A percentile compares a stretch with the other conserved stretches of the same genome.
phyloP scores from a whole-genome alignment of 73 alveolate genomes.

The Paramecium octaurelia region DNA sequence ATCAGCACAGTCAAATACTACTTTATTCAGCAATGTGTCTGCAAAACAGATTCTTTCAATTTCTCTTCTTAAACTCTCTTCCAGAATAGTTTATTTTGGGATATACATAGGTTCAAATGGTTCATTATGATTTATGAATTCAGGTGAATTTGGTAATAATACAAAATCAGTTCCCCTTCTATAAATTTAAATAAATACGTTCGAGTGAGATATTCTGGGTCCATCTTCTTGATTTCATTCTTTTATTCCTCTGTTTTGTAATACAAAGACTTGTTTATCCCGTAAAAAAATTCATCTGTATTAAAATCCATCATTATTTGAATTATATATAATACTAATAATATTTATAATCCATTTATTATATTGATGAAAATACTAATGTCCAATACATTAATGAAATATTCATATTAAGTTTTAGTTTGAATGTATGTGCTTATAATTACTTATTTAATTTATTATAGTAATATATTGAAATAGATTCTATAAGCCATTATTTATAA shows the following conservation, averaged over 20 bases:
- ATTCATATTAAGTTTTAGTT: not conserved
- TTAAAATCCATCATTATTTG: not conserved
- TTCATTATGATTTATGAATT: slow-evolving; percentile 47
- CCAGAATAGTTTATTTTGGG: slow-evolving; percentile 56
- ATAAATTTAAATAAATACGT: not conserved
- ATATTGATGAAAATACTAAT: not conserved
- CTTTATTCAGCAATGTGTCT: slow-evolving; percentile 61
- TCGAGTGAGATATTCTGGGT: slow-evolving; percentile 14
- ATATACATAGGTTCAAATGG: slow-evolving; percentile 65
- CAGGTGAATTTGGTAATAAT: slow-evolving; percentile 53
- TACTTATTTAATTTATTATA: not conserved
- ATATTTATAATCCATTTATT: not conserved
- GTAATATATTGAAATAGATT: not conserved
- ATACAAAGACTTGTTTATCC: not conserved
- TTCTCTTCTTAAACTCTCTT: slow-evolving; percentile 55
- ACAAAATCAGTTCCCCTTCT: slow-evolving; percentile 61
- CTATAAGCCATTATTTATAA: not conserved
- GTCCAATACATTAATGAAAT: not conserved
- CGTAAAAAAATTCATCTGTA: slow-evolving; percentile 10
- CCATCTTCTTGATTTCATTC: not conserved
- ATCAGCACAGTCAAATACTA: slow-evolving; percentile 56
- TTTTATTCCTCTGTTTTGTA: slow-evolving; percentile 31
- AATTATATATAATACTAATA: not conserved
- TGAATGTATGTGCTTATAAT: not conserved
- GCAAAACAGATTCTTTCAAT: slow-evolving; percentile 66